Evolutionary conservation across 805 yeast genomes (phyloP), one percentile per base, ranked within the genome.

Genomic region (Wickerhamiella bombiphila): DNA sequence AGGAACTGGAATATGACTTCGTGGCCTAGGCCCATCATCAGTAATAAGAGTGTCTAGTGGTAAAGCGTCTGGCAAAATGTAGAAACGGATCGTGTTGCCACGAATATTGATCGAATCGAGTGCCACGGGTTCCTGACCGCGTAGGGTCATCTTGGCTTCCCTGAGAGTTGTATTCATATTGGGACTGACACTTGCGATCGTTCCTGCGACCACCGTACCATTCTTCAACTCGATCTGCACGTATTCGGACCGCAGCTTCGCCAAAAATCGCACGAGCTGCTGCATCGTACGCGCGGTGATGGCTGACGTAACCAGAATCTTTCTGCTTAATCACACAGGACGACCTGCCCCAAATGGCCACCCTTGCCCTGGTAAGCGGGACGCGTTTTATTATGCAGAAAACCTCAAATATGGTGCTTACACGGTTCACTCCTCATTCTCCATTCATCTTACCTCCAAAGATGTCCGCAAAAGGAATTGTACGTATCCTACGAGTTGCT

Each of bases 161-260:
- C 79, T 74, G 43, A 86, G 58, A 3, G 82, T 74, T 32, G 86
- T 74, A 58, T 86, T 86, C 97, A 86, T 86, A 44, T 80, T 70
- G 20, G 95, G 94, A 2, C 94, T 68, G 29, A 91, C 94, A 5
- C 85, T 72, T 29, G 79, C 72, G 19, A 88, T 64, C 11, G 86
- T 80, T 0, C 97, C 97, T 50, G 80, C 72, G 4, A 88, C 71
- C 4, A 81, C 68, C 3, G 88, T 80, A 8, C 96, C 96, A 58
- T 88, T 83, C 57, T 86, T 88, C 52, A 88, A 64, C 56, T 86
- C 97, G 22, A 86, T 80, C 37, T 88, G 85, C 1, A 88, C 88
- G 36, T 83, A 76, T 59, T 85, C 96, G 40, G 78, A 76, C 28
- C 77, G 72, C 51, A 88, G 63, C 52, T 83, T 85, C 81, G 81